phyloP scores from a whole-genome alignment of 805 yeast genomes.

The Teunomyces gatunensis region DNA sequence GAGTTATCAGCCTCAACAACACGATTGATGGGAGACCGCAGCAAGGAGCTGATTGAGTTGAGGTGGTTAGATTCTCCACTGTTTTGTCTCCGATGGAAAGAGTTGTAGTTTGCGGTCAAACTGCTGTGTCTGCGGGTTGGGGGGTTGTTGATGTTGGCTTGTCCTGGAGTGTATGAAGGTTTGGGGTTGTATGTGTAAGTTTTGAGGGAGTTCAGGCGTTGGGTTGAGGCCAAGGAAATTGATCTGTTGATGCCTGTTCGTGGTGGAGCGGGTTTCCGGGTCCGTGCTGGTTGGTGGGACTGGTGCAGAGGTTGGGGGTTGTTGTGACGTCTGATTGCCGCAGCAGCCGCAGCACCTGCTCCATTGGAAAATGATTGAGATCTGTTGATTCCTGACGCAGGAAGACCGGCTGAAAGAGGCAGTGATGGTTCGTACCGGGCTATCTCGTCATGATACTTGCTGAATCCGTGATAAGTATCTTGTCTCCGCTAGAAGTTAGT shows the following conservation, averaged over 20 bases:
- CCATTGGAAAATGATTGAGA: slow-evolving; percentile 25
- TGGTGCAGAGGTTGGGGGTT: slow-evolving; percentile 8
- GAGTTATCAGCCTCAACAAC: slow-evolving; percentile 11
- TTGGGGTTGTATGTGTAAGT: slow-evolving; percentile 38
- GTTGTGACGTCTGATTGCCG: slow-evolving; percentile 36
- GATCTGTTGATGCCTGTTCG: slow-evolving; percentile 9
- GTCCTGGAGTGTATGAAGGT: slow-evolving; percentile 37
- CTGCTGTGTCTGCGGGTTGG: slow-evolving; percentile 4
- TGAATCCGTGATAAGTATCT: slow-evolving; percentile 32
- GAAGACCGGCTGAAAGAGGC: slow-evolving; percentile 16
- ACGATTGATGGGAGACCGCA: neutral
- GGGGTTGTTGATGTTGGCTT: neutral
- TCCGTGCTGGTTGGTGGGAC: slow-evolving; percentile 1
- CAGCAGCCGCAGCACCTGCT: slow-evolving; percentile 43
- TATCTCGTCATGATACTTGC: slow-evolving; percentile 29
- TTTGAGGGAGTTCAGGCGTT: slow-evolving; percentile 32
- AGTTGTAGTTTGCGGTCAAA: neutral
- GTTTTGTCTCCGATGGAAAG: neutral
- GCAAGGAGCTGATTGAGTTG: slow-evolving; percentile 5
- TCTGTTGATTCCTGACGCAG: slow-evolving; percentile 16
- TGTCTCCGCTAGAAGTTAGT: slow-evolving; percentile 14
- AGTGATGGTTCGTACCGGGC: slow-evolving; percentile 3
- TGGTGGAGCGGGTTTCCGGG: neutral
- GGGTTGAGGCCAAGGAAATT: slow-evolving; percentile 19
- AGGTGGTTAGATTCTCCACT: neutral